phyloP scores from a whole-genome alignment of 2,329 filamentous ascomycete genomes.

The Talaromyces sp. region DNA sequence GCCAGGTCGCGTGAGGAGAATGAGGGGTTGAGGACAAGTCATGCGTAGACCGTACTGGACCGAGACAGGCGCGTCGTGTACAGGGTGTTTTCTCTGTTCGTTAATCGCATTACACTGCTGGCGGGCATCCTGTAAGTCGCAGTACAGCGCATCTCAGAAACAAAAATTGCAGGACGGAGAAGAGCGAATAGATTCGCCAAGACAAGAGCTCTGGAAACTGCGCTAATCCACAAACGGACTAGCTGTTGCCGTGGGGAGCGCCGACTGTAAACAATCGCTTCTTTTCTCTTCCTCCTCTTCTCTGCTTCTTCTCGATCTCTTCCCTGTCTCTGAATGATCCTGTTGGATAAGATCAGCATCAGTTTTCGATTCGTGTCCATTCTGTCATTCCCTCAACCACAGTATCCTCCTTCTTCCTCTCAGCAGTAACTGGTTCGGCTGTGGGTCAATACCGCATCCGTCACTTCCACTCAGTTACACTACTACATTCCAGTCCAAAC shows the following conservation, averaged over 20 bases:
- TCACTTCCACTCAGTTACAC: conserved; percentile 12
- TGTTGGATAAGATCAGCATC: neutral
- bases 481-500: conserved; percentile 22
- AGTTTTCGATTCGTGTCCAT: neutral
- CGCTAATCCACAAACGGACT: neutral
- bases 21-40: neutral
- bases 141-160: neutral
- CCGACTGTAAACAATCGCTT: conserved; percentile 4
- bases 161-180: neutral
- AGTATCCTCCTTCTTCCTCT: neutral
- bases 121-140: neutral
- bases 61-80: neutral
- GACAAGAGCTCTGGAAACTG: neutral
- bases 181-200: conserved; percentile 4
- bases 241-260: conserved; percentile 13
- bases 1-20: neutral
- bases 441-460: conserved; percentile 16
- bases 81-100: too few relatives aligned
- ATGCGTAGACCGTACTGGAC: neutral
- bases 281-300: conserved; percentile 3
- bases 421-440: neutral
- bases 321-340: neutral
- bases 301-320: neutral
- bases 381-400: neutral
- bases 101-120: too few relatives aligned